Percentiles rank a stretch among this genome's conserved stretches.
Evolutionary conservation across 371 early-diverging fungal species (phyloP).

Genomic region (Circinella minor): DNA sequence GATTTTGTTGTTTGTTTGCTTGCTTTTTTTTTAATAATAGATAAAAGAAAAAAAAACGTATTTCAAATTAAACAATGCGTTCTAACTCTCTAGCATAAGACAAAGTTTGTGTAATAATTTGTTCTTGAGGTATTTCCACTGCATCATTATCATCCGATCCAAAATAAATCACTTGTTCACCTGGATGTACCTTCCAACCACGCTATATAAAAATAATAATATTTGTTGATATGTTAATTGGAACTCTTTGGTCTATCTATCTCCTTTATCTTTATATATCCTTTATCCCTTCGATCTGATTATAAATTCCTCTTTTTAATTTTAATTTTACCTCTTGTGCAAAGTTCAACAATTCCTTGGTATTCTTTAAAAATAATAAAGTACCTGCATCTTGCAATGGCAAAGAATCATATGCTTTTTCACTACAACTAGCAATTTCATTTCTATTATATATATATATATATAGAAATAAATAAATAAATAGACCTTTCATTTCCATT

Average conservation of each 20-base stretch:
- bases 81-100: constrained; percentile 94
- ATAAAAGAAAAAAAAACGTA: too few species aligned
- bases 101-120: constrained; percentile 84
- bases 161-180: constrained; percentile 85
- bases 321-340: constrained; percentile 68
- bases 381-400: constrained; percentile 89
- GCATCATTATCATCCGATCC: constrained; percentile 62
- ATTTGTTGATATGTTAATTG: background rate
- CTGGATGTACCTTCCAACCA: constrained; percentile 84
- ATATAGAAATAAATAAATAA: background rate
- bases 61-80: constrained; percentile 82
- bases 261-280: too few species aligned
- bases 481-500: too few species aligned
- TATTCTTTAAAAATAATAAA: constrained; percentile 82
- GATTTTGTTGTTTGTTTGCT: too few species aligned
- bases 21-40: too few species aligned
- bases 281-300: too few species aligned
- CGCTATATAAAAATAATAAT: constrained; percentile 49
- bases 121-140: constrained; percentile 79
- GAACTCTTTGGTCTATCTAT: too few species aligned
- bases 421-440: constrained; percentile 94
- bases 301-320: background rate
- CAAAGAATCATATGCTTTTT: constrained; percentile 87
- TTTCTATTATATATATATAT: constrained; percentile 53
- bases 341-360: constrained; percentile 80